Conservation (phyloP, 2,329 filamentous ascomycete genomes). For the Colletotrichum godetiae region DNA sequence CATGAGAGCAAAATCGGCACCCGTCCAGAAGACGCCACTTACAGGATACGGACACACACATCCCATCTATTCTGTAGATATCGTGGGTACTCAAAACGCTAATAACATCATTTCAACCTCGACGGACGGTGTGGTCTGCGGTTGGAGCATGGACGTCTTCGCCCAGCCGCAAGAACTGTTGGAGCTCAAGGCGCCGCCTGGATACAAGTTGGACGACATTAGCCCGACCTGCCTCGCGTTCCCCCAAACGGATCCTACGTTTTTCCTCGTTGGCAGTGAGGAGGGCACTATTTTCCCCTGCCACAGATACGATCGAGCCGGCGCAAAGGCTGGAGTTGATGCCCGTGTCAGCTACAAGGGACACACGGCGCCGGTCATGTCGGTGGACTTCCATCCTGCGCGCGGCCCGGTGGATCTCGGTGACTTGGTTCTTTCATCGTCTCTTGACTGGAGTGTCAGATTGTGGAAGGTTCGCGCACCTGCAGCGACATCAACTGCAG, state of each 20-base stretch:
- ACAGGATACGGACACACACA: conserved; percentile 97
- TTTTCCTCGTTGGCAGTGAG: conserved; percentile 96
- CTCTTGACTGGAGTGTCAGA: conserved; percentile 96
- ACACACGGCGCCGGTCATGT: conserved; percentile 95
- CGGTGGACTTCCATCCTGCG: conserved; percentile 93
- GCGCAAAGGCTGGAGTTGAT: conserved; percentile 96
- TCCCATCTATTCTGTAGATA: conserved; percentile 93
- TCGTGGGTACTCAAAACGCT: conserved; percentile 97
- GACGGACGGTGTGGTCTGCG: conserved; percentile 95
- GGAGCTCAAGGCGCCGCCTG: conserved; percentile 85
- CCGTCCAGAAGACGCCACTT: conserved; percentile 95
- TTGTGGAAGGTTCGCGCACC: conserved; percentile 93
- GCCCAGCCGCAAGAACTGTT: conserved; percentile 95
- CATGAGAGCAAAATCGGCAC: conserved; percentile 86
- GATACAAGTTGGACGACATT: conserved; percentile 92
- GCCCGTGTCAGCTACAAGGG: conserved; percentile 88
- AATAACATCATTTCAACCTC: conserved; percentile 99
- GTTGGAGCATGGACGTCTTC: conserved; percentile 98
- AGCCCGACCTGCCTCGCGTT: conserved; percentile 96
- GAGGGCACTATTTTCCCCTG: conserved; percentile 97
- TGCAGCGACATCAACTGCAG: conserved; percentile 74
- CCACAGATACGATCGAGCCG: conserved; percentile 95
- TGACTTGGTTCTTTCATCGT: conserved; percentile 91
- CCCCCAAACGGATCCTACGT: conserved; percentile 93
- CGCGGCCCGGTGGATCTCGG: conserved; percentile 93